Evolutionary conservation across 2,329 filamentous ascomycete genomes (phyloP).

Genomic region (Cladosporium sphaerospermum): DNA sequence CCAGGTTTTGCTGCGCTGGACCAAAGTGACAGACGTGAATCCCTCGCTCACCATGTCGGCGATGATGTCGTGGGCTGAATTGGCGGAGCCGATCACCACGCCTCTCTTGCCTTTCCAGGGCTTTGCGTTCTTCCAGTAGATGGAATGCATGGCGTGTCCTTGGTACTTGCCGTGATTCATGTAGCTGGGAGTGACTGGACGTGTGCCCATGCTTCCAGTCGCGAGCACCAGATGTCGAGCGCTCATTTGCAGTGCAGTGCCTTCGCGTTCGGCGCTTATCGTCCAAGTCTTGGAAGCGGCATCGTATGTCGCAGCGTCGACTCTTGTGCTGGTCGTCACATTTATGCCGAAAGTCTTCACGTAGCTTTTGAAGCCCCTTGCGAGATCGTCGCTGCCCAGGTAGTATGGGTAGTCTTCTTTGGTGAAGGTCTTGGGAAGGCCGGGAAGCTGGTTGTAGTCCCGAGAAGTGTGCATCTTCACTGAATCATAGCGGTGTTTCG

Average conservation of each 20-base stretch:
- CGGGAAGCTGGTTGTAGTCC: slow-evolving; percentile 33
- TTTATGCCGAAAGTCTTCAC: slow-evolving; percentile 34
- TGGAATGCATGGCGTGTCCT: slow-evolving; percentile 32
- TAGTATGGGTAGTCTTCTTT: slow-evolving; percentile 12
- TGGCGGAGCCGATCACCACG: slow-evolving; percentile 41
- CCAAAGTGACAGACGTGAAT: slow-evolving; percentile 35
- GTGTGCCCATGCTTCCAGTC: slow-evolving; percentile 26
- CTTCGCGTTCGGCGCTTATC: slow-evolving; percentile 6
- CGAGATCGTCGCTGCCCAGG: slow-evolving; percentile 1
- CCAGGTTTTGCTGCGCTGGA: slow-evolving; percentile 34
- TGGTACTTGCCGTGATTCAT: slow-evolving; percentile 24
- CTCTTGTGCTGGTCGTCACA: slow-evolving; percentile 33
- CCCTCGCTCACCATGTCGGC: slow-evolving; percentile 40
- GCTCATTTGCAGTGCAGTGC: slow-evolving; percentile 3
- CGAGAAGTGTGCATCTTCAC: slow-evolving; percentile 36
- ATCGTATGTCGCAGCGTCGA: slow-evolving; percentile 34
- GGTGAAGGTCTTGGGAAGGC: not conserved
- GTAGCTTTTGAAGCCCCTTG: slow-evolving; percentile 30
- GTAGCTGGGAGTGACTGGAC: slow-evolving; percentile 13
- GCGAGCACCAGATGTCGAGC: slow-evolving; percentile 29
- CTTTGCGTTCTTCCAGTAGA: slow-evolving; percentile 26
- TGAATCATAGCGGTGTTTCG: slow-evolving; percentile 38
- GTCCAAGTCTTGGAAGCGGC: slow-evolving; percentile 33
- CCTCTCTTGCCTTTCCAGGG: slow-evolving; percentile 36
- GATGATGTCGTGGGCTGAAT: slow-evolving; percentile 43